Conservation (phyloP, 306 rosid species). For the Heteromeles arbutifolia region DNA sequence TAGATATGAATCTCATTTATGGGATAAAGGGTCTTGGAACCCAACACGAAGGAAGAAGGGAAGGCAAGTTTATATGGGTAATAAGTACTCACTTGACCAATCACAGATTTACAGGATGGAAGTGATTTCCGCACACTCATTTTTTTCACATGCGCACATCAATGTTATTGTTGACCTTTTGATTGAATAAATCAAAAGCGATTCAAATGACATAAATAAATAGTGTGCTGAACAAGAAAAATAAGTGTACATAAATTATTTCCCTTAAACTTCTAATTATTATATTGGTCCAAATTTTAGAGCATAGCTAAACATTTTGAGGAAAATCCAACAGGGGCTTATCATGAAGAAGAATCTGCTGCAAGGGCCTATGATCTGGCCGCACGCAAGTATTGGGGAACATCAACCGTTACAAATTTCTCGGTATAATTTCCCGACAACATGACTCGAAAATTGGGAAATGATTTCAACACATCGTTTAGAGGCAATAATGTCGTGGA, state of each 20-base stretch:
- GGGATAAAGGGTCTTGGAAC: conserved; percentile 51
- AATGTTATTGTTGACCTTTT: no score
- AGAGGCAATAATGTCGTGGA: no score
- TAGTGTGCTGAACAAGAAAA: no score
- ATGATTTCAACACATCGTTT: no score
- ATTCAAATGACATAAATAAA: no score
- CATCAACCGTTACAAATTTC: conserved; percentile 37
- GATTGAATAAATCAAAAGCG: no score
- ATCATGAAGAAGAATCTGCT: conserved; percentile 47
- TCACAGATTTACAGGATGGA: not conserved
- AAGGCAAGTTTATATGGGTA: conserved; percentile 74
- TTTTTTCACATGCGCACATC: no score
- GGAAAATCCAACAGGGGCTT: conserved; percentile 26
- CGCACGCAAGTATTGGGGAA: conserved; percentile 46
- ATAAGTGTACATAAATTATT: not conserved
- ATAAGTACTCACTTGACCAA: conserved; percentile 8
- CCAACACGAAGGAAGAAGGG: conserved; percentile 51
- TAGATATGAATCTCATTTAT: conserved; percentile 40
- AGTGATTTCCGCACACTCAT: no score
- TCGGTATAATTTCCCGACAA: conserved; percentile 2
- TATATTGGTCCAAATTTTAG: not conserved
- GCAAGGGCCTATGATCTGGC: conserved; percentile 48
- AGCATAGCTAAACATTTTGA: not conserved
- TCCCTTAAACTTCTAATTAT: not conserved
- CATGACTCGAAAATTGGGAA: not conserved